Base-by-base conservation (phyloP, 495 filamentous ascomycete species). In the Lophium mytilinum region DNA sequence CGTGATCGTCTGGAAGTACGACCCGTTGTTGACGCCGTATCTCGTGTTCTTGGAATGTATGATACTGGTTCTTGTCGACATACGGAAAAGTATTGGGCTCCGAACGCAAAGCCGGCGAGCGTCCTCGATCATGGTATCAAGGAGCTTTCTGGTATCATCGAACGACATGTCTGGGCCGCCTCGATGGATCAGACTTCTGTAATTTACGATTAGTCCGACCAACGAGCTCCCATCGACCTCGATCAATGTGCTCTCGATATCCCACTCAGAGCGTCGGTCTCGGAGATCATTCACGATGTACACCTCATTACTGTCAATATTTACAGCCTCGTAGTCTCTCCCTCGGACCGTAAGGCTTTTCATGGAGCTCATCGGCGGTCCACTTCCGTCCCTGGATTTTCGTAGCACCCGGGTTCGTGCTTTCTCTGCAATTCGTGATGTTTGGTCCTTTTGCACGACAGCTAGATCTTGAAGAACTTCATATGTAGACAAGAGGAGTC, bases 51-150 rank as follows among this genome's bases (percentile, higher is more conserved):
- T 63, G 17, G 71, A 73, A 10, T 60, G 63, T 41, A 67, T 66
- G 43, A 73, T 73, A 12, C 64, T 54, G 1, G 40, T 52, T 36
- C 71, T 45, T 0, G 70, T 72, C 11, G 67, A 67, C 69, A 72
- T 71, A 24, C 71, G 60, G 36, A 72, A 71, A 6, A 71, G 49
- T 46, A 71, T 66, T 9, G 71, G 68, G 53, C 70, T 72, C 30
- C 68, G 56, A 9, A 64, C 51, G 56, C 66, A 72, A 12, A 72
- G 64, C 2, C 71, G 57, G 17, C 71, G 62, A 17, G 61, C 71
- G 42, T 71, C 71, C 37, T 73, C 68, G 21, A 73, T 73, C 71
- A 73, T 71, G 6, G 43, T 58, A 10, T 71, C 70, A 10, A 71
- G 58, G 3, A 73, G 50, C 9, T 58, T 50, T n/a, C 53, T 64